Evolutionary conservation across 2,329 filamentous ascomycete species (phyloP).

Genomic region (Hypoxylon sp.): DNA sequence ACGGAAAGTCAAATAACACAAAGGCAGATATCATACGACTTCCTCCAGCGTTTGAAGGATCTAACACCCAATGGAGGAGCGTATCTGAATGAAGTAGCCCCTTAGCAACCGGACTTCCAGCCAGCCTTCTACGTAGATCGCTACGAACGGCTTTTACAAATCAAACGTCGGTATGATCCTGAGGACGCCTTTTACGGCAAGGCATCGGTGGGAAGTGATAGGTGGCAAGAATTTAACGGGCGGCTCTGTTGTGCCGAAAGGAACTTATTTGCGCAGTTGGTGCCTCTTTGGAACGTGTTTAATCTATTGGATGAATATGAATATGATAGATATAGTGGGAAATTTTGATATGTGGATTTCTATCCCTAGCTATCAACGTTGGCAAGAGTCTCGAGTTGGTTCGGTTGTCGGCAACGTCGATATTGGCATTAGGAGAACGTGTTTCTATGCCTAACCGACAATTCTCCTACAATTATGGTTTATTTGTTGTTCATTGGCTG

Average conservation of each 20-base stretch:
- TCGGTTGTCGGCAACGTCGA: neutral
- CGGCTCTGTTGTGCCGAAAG: neutral
- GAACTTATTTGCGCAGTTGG: neutral
- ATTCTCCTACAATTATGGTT: neutral
- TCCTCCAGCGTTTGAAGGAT: conserved; percentile 13
- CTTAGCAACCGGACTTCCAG: conserved; percentile 53
- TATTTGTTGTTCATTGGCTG: too few species aligned
- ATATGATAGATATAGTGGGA: neutral
- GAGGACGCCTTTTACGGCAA: conserved; percentile 57
- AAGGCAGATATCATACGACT: conserved; percentile 22
- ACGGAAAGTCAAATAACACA: conserved; percentile 17
- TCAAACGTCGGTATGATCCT: conserved; percentile 62
- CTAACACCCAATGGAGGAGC: conserved; percentile 40
- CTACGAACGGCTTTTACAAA: conserved; percentile 51
- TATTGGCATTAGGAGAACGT: neutral
- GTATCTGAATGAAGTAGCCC: conserved; percentile 61
- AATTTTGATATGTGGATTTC: neutral
- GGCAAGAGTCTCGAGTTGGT: neutral
- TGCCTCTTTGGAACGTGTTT: neutral
- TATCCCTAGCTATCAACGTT: neutral
- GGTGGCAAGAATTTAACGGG: conserved; percentile 54
- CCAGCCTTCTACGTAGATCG: conserved; percentile 55
- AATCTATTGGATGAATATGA: neutral
- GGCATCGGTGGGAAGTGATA: conserved; percentile 60
- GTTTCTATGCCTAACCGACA: neutral